These are phyloP conservation scores for Ottelia alismoides DNA, from an alignment of 106 monocot genomes.

Conservation along the genomic window DNA sequence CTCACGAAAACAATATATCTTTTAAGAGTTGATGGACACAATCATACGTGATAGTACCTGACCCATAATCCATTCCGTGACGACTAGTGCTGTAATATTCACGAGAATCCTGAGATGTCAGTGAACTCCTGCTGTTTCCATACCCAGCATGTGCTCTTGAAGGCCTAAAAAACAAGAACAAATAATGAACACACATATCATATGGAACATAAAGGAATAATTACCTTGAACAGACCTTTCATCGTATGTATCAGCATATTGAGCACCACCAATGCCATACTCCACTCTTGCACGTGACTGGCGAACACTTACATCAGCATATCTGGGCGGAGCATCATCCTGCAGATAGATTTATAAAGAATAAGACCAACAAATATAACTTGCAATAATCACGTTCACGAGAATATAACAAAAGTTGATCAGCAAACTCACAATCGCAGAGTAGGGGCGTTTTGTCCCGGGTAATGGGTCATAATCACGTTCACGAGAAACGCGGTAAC, in stretches of 20 bases:
- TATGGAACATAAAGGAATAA: background rate
- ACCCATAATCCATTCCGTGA: constrained; percentile 49
- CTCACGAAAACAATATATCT: background rate
- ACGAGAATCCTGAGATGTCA: constrained; percentile 44
- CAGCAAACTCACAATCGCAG: constrained; percentile 33
- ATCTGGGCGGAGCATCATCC: constrained; percentile 61
- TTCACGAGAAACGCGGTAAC: constrained; percentile 45
- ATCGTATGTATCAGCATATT: constrained; percentile 51
- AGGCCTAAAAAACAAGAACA: constrained; percentile 23
- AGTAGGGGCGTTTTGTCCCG: constrained; percentile 72
- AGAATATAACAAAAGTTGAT: background rate
- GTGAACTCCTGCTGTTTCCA: constrained; percentile 34
- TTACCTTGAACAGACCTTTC: constrained; percentile 44
- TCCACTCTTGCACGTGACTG: constrained; percentile 65
- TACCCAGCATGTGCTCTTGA: constrained; percentile 63
- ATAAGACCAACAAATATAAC: background rate
- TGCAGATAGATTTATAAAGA: constrained; percentile 4
- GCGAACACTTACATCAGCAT: constrained; percentile 51
- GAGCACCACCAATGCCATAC: constrained; percentile 47
- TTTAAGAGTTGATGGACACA: background rate
- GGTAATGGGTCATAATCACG: constrained; percentile 81
- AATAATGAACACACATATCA: background rate
- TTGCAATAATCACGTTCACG: background rate
- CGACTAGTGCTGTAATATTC: constrained; percentile 43
- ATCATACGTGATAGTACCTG: background rate